Evolutionary conservation across 2,329 filamentous ascomycete species (phyloP).

Genomic region (Fusarium sp.): DNA sequence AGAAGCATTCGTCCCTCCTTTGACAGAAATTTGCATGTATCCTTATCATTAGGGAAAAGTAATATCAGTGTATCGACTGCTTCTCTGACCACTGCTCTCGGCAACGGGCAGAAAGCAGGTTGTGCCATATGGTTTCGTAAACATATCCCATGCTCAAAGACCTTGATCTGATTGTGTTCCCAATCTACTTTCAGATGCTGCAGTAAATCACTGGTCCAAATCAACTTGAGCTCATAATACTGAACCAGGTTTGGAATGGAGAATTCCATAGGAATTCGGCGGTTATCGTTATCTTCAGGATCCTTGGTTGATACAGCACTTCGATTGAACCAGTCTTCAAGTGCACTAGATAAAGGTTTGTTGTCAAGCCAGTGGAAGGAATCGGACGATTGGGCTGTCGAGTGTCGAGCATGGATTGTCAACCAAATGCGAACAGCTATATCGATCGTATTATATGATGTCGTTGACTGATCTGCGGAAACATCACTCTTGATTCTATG

Average conservation of each 20-base stretch:
- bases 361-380: background rate
- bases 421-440: no score
- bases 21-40: background rate
- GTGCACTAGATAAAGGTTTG: background rate
- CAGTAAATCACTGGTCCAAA: background rate
- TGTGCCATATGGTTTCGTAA: background rate
- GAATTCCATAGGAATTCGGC: background rate
- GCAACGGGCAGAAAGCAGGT: background rate
- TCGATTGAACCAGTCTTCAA: background rate
- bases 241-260: background rate
- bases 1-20: background rate
- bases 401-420: no score
- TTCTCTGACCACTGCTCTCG: background rate
- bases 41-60: background rate
- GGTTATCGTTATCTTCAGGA: background rate
- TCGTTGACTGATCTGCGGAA: no score
- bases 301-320: background rate
- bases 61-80: background rate
- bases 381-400: no score
- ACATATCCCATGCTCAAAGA: constrained; percentile 3
- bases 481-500: no score
- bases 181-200: background rate
- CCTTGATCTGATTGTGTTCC: background rate
- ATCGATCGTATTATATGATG: no score
- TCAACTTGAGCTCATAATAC: background rate